Conservation (phyloP, 257 asterid species). For the Euphrasia confusa region DNA sequence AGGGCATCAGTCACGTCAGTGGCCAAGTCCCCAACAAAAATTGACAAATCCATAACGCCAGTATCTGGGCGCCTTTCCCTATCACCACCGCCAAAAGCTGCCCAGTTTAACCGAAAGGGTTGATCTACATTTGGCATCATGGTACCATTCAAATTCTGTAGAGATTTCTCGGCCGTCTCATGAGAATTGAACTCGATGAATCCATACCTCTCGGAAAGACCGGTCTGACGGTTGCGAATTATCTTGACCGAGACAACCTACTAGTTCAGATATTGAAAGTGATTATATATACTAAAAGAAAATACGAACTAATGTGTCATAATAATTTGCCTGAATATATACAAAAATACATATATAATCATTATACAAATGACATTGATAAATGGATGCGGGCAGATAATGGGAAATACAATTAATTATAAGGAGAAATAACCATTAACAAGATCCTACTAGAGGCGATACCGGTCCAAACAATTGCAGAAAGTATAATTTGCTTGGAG, state of each 20-base stretch:
- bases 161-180: conserved; percentile 74
- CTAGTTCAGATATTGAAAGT: conserved; percentile 17
- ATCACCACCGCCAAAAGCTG: conserved; percentile 79
- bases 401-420: neutral
- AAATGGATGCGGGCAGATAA: too few relatives aligned
- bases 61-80: conserved; percentile 60
- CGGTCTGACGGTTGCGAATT: conserved; percentile 95
- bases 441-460: too few relatives aligned
- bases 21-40: conserved; percentile 96
- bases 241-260: conserved; percentile 84
- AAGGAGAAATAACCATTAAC: too few relatives aligned
- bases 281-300: neutral
- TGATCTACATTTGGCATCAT: conserved; percentile 83
- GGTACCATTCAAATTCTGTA: conserved; percentile 67
- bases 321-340: too few relatives aligned
- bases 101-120: conserved; percentile 92
- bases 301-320: neutral
- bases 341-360: too few relatives aligned
- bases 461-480: too few relatives aligned
- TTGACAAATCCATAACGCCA: conserved; percentile 67
- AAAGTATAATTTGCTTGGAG: too few relatives aligned
- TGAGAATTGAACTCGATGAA: conserved; percentile 81
- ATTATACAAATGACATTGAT: too few relatives aligned
- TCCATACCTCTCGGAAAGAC: conserved; percentile 95
- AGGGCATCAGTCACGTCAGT: conserved; percentile 82